Evolutionary conservation across 225 moss, liverwort and hornwort species (phyloP), one percentile per base, ranked within the genome.

Genomic region (Asterella californica): DNA sequence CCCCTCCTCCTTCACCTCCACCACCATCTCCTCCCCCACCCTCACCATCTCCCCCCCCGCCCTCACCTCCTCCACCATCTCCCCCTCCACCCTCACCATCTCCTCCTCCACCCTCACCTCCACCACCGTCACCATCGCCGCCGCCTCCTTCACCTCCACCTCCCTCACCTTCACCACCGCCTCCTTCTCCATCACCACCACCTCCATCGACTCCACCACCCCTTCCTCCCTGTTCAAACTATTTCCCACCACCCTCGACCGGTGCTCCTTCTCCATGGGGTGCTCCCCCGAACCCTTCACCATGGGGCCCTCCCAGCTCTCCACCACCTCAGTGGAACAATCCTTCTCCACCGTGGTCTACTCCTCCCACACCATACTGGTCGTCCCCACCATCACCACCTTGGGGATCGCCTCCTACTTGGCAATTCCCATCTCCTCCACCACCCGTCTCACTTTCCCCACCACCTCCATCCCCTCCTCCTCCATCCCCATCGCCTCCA

Each of bases 401-500:
- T 0, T 64, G 85, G 0, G 79, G 83, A 0, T 81, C 88, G 0
- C 75, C 89, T 0, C 83, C 90, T 0, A 38, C 60, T 25, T 62
- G 38, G 0, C 47, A 83, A 0, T 68, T 78, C 5, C 46, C 86
- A 9, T 84, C 90, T 10, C 80, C 89, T 18, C 7, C 79, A 25
- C 66, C 76, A 45, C 42, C 80, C 50, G 82, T 80, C 2, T 52
- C 89, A 5, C 65, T 81, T 0, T 29, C 83, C 2, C 50, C 81
- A 0, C 77, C 91, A 2, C 25, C 88, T 29, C 84, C 85, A 0
- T 2, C 84, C 21, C 84, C 84, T 2, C 48, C 80, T 14, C 72
- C 83, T 15, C 10, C 79, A n/a, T n/a, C n/a, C n/a, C 79, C 90
- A 6, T 15, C 76, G 17, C 83, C 90, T 50, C 71, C 87, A 60